phyloP scores from a whole-genome alignment of 805 yeast species.

The Metschnikowia vanudenii region DNA sequence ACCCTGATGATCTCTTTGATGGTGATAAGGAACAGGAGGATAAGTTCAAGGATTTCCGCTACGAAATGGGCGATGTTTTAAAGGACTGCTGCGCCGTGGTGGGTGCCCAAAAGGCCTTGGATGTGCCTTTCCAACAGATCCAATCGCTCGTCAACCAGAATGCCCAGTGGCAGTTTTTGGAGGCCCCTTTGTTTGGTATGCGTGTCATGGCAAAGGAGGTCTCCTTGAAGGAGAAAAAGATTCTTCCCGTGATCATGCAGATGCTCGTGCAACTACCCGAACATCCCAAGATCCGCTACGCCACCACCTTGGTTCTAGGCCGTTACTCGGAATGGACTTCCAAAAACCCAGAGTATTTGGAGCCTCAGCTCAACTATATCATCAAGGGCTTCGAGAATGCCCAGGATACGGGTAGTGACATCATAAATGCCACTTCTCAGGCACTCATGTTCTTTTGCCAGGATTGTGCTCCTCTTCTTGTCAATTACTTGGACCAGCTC shows the following conservation, averaged over 20 bases:
- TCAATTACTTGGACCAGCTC: constrained; percentile 70
- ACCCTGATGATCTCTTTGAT: constrained; percentile 49
- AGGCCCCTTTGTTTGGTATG: constrained; percentile 85
- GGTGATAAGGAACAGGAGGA: constrained; percentile 81
- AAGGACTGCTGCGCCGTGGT: constrained; percentile 93
- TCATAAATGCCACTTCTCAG: constrained; percentile 83
- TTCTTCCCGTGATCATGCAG: constrained; percentile 76
- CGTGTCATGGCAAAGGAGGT: constrained; percentile 95
- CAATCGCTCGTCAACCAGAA: constrained; percentile 37
- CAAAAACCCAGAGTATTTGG: constrained; percentile 77
- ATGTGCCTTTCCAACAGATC: constrained; percentile 65
- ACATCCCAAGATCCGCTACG: constrained; percentile 82
- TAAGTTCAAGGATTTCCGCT: constrained; percentile 88
- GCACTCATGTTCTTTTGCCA: constrained; percentile 93
- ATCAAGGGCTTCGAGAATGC: constrained; percentile 59
- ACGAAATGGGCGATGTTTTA: constrained; percentile 96
- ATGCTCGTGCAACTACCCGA: constrained; percentile 71
- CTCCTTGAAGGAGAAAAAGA: constrained; percentile 56
- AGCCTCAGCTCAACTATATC: constrained; percentile 80
- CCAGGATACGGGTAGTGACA: constrained; percentile 35
- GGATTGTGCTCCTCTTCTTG: constrained; percentile 73
- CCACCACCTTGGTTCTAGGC: constrained; percentile 92
- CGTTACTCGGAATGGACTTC: constrained; percentile 95
- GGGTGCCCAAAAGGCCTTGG: constrained; percentile 69
- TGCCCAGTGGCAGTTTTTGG: constrained; percentile 78